Evolutionary conservation across 805 yeast species (phyloP), one percentile per base, ranked within the genome.

Genomic region (Maudiozyma pseudohumilis): DNA sequence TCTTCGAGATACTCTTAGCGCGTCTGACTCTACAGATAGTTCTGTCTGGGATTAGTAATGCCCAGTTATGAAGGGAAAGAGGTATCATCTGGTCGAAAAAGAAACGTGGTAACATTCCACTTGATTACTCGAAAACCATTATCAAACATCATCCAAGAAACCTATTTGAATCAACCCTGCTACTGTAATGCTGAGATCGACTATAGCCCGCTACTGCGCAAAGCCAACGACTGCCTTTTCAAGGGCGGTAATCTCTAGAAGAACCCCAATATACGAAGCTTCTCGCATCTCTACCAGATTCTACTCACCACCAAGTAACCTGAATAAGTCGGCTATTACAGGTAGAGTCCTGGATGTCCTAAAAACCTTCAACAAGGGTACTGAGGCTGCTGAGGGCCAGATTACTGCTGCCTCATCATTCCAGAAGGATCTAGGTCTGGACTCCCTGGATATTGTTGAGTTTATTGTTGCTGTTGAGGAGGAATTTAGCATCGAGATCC

Each of bases 391-490:
- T 42, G 68, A 72, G 33, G n/a, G n/a, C n/a, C 46, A 49, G 31
- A 44, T 60, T 30, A 47, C 52, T 16, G 42, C 45, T 12, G 69
- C 65, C 33, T 64, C 76, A 24, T 60, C 67, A 38, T 73, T 72
- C 59, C 68, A 69, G 45, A 72, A 70, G 49, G 77, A 71, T 51
- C 64, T 72, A 54, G 74, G 72, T 15, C 61, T 72, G 58, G 98
- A 89, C 63, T 84, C 95, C 9, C 72, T 89, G 49, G 98, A 89
- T 57, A 81, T 88, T 46, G 95, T 88, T 45, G 98, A 89, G 68
- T 88, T 92, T 40, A 73, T 89, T 53, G 95, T 89, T 63, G 95
- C 95, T 41, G 80, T 89, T 55, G 98, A 89, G 70, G 96, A 87
- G 71, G 87, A 79, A 59, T 79, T 80, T 47, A 85, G 84, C 54